These are phyloP conservation scores for Annulohypoxylon nitens DNA, from an alignment of 495 filamentous ascomycete genomes.

Conservation along the genomic window DNA sequence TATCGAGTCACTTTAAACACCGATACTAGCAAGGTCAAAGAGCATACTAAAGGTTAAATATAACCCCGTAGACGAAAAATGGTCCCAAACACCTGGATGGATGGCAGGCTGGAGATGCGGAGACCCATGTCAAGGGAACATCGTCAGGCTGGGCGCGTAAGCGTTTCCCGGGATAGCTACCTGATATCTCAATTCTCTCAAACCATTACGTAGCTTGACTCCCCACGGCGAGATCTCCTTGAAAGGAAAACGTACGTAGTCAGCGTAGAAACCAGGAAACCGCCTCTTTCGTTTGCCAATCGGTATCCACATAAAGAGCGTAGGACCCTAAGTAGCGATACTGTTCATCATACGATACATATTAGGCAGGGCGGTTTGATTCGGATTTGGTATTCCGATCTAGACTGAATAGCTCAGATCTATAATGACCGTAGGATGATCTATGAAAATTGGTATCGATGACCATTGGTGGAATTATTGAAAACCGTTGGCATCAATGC, in stretches of 20 bases:
- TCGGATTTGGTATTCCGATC: neutral
- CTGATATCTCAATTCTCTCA: neutral
- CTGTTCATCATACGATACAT: neutral
- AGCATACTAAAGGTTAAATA: slow-evolving; percentile 17
- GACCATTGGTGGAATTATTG: slow-evolving; percentile 41
- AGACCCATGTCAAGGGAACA: slow-evolving; percentile 38
- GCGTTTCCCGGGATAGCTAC: slow-evolving; percentile 19
- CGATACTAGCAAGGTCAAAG: slow-evolving; percentile 3
- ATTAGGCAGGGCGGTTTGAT: neutral
- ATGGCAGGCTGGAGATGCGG: slow-evolving; percentile 40
- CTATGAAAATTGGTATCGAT: neutral
- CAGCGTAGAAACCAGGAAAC: neutral
- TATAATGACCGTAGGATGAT: neutral
- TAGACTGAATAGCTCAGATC: neutral
- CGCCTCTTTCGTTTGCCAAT: neutral
- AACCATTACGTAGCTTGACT: neutral
- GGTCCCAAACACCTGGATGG: slow-evolving; percentile 40
- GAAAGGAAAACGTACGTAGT: neutral
- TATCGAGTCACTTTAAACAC: slow-evolving; percentile 2
- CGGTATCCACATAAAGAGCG: neutral
- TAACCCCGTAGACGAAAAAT: slow-evolving; percentile 30
- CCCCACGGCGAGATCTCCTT: neutral
- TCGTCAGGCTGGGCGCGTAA: slow-evolving; percentile 26
- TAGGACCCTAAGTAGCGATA: neutral
- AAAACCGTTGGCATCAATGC: slow-evolving; percentile 4